Evolutionary conservation across 768 basidiomycete species (phyloP).

Genomic region (Daedalea quercina): DNA sequence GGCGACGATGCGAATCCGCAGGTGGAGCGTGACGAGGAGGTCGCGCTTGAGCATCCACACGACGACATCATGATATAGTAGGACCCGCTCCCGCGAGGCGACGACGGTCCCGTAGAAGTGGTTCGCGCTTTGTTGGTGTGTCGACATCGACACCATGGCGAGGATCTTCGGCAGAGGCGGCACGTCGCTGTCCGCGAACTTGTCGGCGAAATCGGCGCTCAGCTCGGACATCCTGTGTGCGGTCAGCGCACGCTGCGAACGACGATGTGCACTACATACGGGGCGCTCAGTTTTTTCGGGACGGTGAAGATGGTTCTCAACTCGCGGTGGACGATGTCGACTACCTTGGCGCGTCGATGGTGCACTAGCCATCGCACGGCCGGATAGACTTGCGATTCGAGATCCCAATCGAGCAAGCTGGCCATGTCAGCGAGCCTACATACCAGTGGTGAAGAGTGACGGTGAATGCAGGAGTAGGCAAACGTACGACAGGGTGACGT

Average conservation of each 20-base stretch:
- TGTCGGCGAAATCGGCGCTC: conserved; percentile 49
- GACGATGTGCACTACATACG: conserved; percentile 37
- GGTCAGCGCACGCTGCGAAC: neutral
- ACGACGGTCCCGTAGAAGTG: conserved; percentile 83
- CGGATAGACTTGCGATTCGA: conserved; percentile 78
- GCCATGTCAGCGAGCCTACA: conserved; percentile 73
- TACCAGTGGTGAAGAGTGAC: neutral
- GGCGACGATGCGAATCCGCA: conserved; percentile 79
- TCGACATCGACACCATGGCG: conserved; percentile 63
- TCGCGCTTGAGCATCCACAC: conserved; percentile 89
- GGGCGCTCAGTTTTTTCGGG: conserved; percentile 51
- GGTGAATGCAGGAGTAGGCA: neutral
- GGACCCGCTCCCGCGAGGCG: conserved; percentile 55
- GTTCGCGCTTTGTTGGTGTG: conserved; percentile 54
- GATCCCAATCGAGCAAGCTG: conserved; percentile 73
- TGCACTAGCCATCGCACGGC: conserved; percentile 91
- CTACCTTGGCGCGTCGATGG: conserved; percentile 83
- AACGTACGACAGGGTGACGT: conserved; percentile 71
- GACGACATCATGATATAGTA: conserved; percentile 74
- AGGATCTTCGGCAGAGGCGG: conserved; percentile 70
- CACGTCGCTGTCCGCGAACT: conserved; percentile 55
- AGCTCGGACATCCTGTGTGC: conserved; percentile 44
- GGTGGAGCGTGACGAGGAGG: conserved; percentile 77
- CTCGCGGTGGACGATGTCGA: conserved; percentile 75
- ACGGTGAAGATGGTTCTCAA: conserved; percentile 81